Evolutionary conservation across 495 filamentous ascomycete genomes (phyloP), one percentile per base, ranked within the genome.

Genomic region (Platismatia glauca): DNA sequence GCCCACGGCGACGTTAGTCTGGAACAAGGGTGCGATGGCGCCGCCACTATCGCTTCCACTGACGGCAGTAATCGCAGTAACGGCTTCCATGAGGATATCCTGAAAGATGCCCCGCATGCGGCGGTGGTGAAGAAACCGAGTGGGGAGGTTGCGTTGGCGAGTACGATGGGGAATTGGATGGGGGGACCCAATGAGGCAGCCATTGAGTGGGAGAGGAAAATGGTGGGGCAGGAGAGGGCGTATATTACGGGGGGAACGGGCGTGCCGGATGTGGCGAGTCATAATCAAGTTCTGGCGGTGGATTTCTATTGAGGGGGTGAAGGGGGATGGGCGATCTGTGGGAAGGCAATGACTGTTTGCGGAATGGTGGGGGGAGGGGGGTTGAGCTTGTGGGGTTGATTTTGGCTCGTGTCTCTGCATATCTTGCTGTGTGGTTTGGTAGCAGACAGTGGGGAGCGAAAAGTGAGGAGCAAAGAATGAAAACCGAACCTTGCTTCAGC

Each of bases 21-120:
- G 0, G 62, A 78, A 69, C 75, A 78, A 57, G 76, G 76, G 0
- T 77, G 74, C 56, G 75, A 78, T 62, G 74, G 75, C 13, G 75
- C 75, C 0, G 76, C 74, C 7, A 75, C 72, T 7, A 73, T 78
- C 27, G 65, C 66, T 27, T 65, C 71, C 13, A 77, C 74, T 0
- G 76, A 77, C 59, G 75, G 75, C 4, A 69, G 69, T 27, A 66
- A 69, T 7, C 60, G 66, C 27, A 67, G 62, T 8, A 73, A 72
- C 56, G 76, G 75, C 20, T 76, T 77, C 52, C 52, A 41, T 1
- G 59, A 75, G 38, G 74, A 76, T 59, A 67, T 76, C 53, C 35
- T 78, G 31, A 70, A 62, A 5, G 67, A 56, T 18, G 74, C 74
- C 35, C 74, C 75, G 6, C 69, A 64, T 8, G 73, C 68, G 4